Base-by-base conservation (phyloP, 345 rosid genomes). In the Euphorbia tirucalli region DNA sequence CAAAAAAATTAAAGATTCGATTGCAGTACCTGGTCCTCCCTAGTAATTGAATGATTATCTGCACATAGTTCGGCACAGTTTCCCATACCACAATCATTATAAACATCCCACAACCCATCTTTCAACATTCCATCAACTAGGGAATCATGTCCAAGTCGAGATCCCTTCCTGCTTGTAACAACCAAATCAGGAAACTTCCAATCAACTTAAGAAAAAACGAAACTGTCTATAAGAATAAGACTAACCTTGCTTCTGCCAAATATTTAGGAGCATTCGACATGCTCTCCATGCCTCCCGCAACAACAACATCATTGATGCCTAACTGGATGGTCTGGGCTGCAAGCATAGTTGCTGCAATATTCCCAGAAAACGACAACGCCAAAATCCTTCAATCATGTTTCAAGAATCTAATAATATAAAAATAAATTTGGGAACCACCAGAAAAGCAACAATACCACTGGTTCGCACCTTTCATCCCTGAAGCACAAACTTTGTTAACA, bases 261-360 rank as follows among this genome's bases (percentile, higher is more conserved):
- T 95, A 95, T 69, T 95, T 95, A 22, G 97, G 99, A n/a, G 73
- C 89, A 76, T 87, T 95, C 10, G 99, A 95, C 98, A 95, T 95
- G 87, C 87, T 93, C 79, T 95, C 98, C 98, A 91, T 95, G 81
- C 99, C 99, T 74, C 98, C 99, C 25, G 99, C 92, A 71, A 95
- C 97, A 63, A 95, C 94, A 32, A 90, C 84, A 30, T 95, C 97
- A 78, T 93, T 93, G 80, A 95, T 82, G 67, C 99, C 94, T 77
- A 95, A 79, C 79, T 93, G 98, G 63, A 95, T 89, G 82, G 94
- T 90, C 82, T 95, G 98, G 61, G 94, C 89, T 28, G 98, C 99
- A 79, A 95, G 85, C 94, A 89, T 86, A 6, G 94, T 87, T 54
- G 99, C 99, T 95, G 89, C 78, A 80, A 81, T 25, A 32, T 74